These are phyloP conservation scores for Platanthera guangdongensis DNA, from an alignment of 106 monocot genomes.

Conservation along the genomic window DNA sequence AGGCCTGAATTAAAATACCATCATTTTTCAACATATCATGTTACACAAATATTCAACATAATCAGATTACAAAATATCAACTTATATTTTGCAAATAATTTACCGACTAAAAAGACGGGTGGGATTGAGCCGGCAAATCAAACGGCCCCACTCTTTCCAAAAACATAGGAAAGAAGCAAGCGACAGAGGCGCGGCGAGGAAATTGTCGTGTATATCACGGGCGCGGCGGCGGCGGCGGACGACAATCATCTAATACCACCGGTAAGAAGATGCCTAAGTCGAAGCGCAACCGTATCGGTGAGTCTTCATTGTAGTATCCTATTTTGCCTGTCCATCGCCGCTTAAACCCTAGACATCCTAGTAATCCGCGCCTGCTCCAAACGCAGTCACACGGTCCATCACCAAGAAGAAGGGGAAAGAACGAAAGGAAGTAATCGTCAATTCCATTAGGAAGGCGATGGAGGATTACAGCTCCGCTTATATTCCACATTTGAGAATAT, in stretches of 20 bases:
- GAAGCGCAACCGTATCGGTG: conserved; percentile 60
- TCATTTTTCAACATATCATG: too few species aligned
- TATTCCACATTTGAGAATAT: conserved; percentile 89
- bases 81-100: too few species aligned
- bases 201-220: neutral
- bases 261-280: conserved; percentile 66
- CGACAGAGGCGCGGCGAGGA: neutral
- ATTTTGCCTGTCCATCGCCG: neutral
- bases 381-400: conserved; percentile 84
- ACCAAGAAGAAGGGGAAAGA: conserved; percentile 88
- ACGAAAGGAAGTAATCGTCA: conserved; percentile 67
- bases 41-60: too few species aligned
- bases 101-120: neutral
- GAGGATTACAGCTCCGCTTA: conserved; percentile 58
- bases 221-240: neutral
- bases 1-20: too few species aligned
- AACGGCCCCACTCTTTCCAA: neutral
- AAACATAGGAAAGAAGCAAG: neutral
- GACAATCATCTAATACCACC: neutral
- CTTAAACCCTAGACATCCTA: neutral
- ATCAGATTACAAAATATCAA: too few species aligned
- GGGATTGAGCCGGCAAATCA: neutral
- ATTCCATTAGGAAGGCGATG: conserved; percentile 52
- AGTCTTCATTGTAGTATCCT: conserved; percentile 3
- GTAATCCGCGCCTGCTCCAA: neutral